phyloP scores from a whole-genome alignment of 2,329 filamentous ascomycete genomes.

The Scytalidium lignicola region DNA sequence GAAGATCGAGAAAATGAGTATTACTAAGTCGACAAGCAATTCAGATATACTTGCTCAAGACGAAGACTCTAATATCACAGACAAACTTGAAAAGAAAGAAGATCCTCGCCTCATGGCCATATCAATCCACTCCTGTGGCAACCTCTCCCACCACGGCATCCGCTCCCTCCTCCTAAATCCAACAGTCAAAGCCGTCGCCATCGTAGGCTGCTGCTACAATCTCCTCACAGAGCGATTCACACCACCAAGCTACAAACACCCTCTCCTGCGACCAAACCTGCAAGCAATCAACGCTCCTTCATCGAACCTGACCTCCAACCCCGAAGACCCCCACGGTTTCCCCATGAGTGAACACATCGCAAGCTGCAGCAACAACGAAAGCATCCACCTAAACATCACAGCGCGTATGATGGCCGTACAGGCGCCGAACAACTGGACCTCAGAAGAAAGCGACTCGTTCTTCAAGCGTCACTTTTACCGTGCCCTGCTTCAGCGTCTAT shows the following conservation, averaged over 20 bases:
- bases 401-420: slow-evolving; percentile 98
- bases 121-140: slow-evolving; percentile 95
- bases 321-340: slow-evolving; percentile 83
- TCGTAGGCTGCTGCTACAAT: slow-evolving; percentile 98
- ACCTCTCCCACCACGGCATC: slow-evolving; percentile 92
- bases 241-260: slow-evolving; percentile 80
- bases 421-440: slow-evolving; percentile 88
- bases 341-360: slow-evolving; percentile 76
- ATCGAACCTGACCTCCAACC: slow-evolving; percentile 33
- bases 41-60: slow-evolving; percentile 13
- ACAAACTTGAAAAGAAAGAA: slow-evolving; percentile 23
- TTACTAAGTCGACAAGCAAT: slow-evolving; percentile 10
- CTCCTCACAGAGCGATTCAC: slow-evolving; percentile 85
- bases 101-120: slow-evolving; percentile 70
- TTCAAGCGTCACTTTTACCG: slow-evolving; percentile 93
- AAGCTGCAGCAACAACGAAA: slow-evolving; percentile 47
- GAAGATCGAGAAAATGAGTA: slow-evolving; percentile 47
- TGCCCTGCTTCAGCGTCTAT: slow-evolving; percentile 84
- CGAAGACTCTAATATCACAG: slow-evolving; percentile 10
- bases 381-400: slow-evolving; percentile 87
- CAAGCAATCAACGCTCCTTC: slow-evolving; percentile 57
- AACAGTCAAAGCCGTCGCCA: slow-evolving; percentile 80
- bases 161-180: slow-evolving; percentile 81
- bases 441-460: slow-evolving; percentile 74
- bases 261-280: slow-evolving; percentile 65